Conservation (phyloP, 495 filamentous ascomycete genomes). For the Xylaria scruposa region DNA sequence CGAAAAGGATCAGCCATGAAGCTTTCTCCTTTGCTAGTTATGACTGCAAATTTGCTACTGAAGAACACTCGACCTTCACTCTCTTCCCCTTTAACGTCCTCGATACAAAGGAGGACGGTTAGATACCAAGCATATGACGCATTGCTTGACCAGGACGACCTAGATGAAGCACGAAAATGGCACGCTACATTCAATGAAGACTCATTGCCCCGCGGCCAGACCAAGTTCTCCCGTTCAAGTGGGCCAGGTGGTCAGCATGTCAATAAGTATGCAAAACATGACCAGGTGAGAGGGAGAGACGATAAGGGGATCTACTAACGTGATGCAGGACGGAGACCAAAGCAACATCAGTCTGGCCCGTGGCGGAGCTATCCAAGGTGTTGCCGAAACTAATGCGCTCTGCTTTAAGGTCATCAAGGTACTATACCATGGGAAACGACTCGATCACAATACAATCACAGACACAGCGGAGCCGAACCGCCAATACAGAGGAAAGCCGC, state of each 20-base stretch:
- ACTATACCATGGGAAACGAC: slow-evolving; percentile 69
- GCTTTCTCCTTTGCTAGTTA: neutral
- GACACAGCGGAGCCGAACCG: slow-evolving; percentile 53
- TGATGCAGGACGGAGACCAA: slow-evolving; percentile 83
- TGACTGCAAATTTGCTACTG: neutral
- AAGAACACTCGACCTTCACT: neutral
- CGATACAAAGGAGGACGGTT: slow-evolving; percentile 27
- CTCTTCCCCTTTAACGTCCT: neutral
- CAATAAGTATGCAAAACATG: slow-evolving; percentile 73
- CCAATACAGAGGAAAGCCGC: slow-evolving; percentile 54
- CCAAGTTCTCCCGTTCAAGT: slow-evolving; percentile 84
- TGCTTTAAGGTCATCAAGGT: slow-evolving; percentile 68
- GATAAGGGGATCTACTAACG: slow-evolving; percentile 27
- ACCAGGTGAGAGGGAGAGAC: neutral
- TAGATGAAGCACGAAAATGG: slow-evolving; percentile 79
- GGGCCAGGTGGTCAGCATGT: slow-evolving; percentile 96
- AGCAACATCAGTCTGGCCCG: slow-evolving; percentile 72
- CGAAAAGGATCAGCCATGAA: neutral
- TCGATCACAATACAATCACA: slow-evolving; percentile 54
- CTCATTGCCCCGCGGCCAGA: slow-evolving; percentile 70
- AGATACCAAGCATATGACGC: slow-evolving; percentile 48
- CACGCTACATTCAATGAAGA: slow-evolving; percentile 65
- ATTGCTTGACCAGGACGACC: slow-evolving; percentile 59
- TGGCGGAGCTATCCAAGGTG: slow-evolving; percentile 61
- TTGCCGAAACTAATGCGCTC: slow-evolving; percentile 74